These are phyloP conservation scores for Aureobasidium lini DNA, from an alignment of 2,329 filamentous ascomycete species.

Conservation along the genomic window DNA sequence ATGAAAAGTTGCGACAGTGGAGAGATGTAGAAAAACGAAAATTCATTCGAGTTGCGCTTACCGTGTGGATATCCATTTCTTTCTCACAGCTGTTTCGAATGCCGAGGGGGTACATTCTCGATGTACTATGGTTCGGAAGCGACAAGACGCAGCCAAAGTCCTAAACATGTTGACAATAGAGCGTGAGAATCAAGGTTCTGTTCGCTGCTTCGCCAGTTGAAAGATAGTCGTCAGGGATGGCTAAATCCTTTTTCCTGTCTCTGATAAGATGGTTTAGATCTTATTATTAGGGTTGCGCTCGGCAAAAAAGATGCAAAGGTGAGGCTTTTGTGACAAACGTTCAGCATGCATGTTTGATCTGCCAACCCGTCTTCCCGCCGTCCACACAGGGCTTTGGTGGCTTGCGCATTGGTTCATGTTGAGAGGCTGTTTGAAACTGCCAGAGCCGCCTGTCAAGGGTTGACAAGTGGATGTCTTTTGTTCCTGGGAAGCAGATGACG, in stretches of 20 bases:
- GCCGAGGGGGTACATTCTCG: background rate
- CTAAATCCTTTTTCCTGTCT: background rate
- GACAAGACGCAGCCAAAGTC: background rate
- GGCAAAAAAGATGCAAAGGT: background rate
- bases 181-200: background rate
- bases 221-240: background rate
- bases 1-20: background rate
- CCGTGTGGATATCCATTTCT: background rate
- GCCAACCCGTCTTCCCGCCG: background rate
- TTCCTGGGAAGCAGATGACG: background rate
- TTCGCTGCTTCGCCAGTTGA: background rate
- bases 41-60: background rate
- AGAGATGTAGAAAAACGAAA: background rate
- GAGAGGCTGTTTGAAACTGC: constrained; percentile 4
- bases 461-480: background rate
- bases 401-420: constrained; percentile 8
- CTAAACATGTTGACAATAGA: background rate
- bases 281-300: background rate
- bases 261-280: background rate
- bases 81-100: background rate
- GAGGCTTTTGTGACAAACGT: background rate
- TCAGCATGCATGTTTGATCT: constrained; percentile 7
- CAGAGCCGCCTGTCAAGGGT: background rate
- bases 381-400: background rate
- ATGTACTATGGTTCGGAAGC: background rate